Evolutionary conservation across 2,329 filamentous ascomycete species (phyloP).

Genomic region (Zasmidium citrigriseum): DNA sequence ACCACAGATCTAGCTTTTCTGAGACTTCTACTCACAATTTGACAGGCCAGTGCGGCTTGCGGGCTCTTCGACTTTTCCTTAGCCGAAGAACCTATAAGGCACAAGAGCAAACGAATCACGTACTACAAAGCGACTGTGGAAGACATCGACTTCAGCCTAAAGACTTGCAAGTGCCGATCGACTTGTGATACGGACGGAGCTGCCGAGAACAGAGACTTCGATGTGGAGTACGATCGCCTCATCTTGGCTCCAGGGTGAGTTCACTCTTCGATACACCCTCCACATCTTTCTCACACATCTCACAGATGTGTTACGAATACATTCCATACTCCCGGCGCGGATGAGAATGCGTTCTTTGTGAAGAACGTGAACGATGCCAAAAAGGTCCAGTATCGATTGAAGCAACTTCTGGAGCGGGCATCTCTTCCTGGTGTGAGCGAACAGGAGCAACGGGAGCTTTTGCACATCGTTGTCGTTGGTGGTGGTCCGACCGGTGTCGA

Average conservation of each 20-base stretch:
- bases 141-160: constrained; percentile 39
- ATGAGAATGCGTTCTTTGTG: constrained; percentile 24
- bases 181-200: constrained; percentile 26
- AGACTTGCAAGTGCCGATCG: constrained; percentile 38
- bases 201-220: constrained; percentile 37
- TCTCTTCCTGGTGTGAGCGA: constrained; percentile 34
- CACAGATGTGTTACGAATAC: constrained; percentile 20
- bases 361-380: constrained; percentile 22
- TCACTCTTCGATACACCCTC: not conserved
- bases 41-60: constrained; percentile 43
- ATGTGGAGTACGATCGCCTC: constrained; percentile 44
- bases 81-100: constrained; percentile 46
- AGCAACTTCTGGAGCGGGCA: constrained; percentile 40
- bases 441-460: constrained; percentile 35
- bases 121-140: constrained; percentile 37
- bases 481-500: constrained; percentile 48
- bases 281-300: not conserved
- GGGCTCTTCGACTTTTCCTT: constrained; percentile 49
- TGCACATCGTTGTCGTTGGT: constrained; percentile 44
- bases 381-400: constrained; percentile 35
- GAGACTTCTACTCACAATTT: not conserved
- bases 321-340: constrained; percentile 24
- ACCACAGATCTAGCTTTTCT: not conserved
- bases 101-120: constrained; percentile 35
- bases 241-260: constrained; percentile 44